Percentiles rank a stretch among this genome's conserved stretches.
Conservation (phyloP, 331 rosid species). For the Phaseolus coccineus region DNA sequence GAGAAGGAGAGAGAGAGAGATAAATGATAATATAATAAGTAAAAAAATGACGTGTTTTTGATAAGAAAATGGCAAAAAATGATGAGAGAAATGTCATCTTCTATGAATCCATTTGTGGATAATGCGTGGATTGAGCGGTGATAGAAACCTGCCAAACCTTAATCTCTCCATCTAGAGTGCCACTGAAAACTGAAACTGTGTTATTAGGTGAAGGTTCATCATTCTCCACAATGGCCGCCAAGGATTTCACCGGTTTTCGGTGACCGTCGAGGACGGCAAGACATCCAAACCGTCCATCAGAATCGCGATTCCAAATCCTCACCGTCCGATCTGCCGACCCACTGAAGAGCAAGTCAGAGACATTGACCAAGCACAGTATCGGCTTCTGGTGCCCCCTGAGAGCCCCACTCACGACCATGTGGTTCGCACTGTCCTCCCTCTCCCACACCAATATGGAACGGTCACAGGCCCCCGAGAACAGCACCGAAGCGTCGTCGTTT, state of each 20-base stretch:
- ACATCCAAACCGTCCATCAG: slow-evolving; percentile 47
- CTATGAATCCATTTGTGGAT: background rate
- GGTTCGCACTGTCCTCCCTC: slow-evolving; percentile 58
- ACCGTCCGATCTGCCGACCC: slow-evolving; percentile 64
- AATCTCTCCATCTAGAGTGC: slow-evolving; percentile 58
- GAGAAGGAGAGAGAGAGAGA: no score
- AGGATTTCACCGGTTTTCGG: slow-evolving; percentile 57
- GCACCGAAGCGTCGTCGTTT: slow-evolving; percentile 54
- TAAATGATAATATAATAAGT: no score
- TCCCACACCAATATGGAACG: slow-evolving; percentile 64
- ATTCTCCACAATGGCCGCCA: slow-evolving; percentile 42
- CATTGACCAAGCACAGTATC: slow-evolving; percentile 55
- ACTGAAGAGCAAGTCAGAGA: slow-evolving; percentile 52
- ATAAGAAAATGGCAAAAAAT: background rate
- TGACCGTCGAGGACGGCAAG: slow-evolving; percentile 53
- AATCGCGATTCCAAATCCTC: slow-evolving; percentile 54
- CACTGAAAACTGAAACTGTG: slow-evolving; percentile 52
- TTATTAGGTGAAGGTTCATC: slow-evolving; percentile 23
- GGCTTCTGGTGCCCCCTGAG: slow-evolving; percentile 58
- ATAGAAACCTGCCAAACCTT: slow-evolving; percentile 57
- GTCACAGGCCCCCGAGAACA: slow-evolving; percentile 61
- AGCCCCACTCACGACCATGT: slow-evolving; percentile 60
- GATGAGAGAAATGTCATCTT: background rate
- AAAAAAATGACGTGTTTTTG: background rate
- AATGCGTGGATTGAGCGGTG: background rate